These are phyloP conservation scores for Metahyphopichia silvanorum DNA, from an alignment of 805 yeast genomes.

Conservation along the genomic window DNA sequence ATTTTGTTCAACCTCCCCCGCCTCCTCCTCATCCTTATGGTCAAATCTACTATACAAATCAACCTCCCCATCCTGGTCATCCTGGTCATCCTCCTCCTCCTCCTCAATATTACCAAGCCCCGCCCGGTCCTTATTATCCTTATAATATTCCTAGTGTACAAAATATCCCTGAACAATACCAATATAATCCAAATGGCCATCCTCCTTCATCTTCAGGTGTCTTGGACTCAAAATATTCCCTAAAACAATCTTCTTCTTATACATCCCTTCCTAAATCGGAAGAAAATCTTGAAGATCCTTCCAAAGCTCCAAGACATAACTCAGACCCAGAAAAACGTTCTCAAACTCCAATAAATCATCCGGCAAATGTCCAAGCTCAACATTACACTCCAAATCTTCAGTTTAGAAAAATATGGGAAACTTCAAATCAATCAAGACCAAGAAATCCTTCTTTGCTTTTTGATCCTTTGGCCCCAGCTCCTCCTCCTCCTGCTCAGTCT, in stretches of 20 bases:
- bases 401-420: conserved; percentile 36
- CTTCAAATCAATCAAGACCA: conserved; percentile 18
- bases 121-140: background rate
- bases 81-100: conserved; percentile 2
- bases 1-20: conserved; percentile 3
- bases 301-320: background rate
- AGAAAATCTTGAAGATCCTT: background rate
- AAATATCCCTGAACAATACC: no score
- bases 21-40: conserved; percentile 3
- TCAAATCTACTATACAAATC: no score
- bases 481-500: conserved; percentile 12
- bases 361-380: conserved; percentile 9
- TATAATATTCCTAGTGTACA: background rate
- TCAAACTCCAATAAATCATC: background rate
- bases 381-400: conserved; percentile 26
- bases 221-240: background rate
- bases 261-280: background rate
- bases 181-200: conserved; percentile 7
- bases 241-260: background rate
- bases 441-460: conserved; percentile 46
- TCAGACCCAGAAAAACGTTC: background rate
- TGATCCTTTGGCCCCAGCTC: conserved; percentile 49
- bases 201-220: conserved; percentile 8
- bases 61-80: conserved; percentile 3
- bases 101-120: conserved; percentile 1